Conservation (phyloP, 2,329 filamentous ascomycete species). For the Fusarium sororula region DNA sequence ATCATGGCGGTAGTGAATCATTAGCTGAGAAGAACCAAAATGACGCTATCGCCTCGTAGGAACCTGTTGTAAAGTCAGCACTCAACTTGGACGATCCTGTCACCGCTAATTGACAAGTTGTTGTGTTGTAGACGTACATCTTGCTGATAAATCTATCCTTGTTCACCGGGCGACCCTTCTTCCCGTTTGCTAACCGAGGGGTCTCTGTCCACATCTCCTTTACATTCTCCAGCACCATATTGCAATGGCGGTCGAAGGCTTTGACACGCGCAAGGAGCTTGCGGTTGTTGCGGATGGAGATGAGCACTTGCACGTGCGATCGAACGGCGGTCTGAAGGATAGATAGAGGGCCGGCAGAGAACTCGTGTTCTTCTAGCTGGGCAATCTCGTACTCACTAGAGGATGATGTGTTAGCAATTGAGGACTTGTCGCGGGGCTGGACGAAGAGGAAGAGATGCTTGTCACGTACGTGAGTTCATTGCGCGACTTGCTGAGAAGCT, state of each 20-base stretch:
- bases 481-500: constrained; percentile 88
- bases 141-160: constrained; percentile 99
- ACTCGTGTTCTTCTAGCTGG: constrained; percentile 69
- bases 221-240: constrained; percentile 97
- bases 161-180: constrained; percentile 90
- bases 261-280: constrained; percentile 97
- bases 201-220: constrained; percentile 99
- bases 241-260: constrained; percentile 98
- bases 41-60: constrained; percentile 86
- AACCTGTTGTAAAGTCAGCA: constrained; percentile 66
- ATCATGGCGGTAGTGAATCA: constrained; percentile 21
- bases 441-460: constrained; percentile 13
- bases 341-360: constrained; percentile 69
- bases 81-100: background rate
- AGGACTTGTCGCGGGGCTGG: constrained; percentile 25
- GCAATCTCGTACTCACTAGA: constrained; percentile 88
- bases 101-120: constrained; percentile 14
- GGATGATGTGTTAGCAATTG: constrained; percentile 25
- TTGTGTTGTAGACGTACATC: constrained; percentile 70
- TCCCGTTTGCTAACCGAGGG: constrained; percentile 81
- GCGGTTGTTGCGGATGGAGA: constrained; percentile 97
- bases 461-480: constrained; percentile 84
- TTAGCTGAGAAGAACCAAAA: constrained; percentile 83
- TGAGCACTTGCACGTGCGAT: constrained; percentile 93
- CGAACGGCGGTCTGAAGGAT: constrained; percentile 97